Percentiles rank a stretch among this genome's conserved stretches.
Evolutionary conservation across 768 basidiomycete genomes (phyloP).

Genomic region (Suillus alpinus): DNA sequence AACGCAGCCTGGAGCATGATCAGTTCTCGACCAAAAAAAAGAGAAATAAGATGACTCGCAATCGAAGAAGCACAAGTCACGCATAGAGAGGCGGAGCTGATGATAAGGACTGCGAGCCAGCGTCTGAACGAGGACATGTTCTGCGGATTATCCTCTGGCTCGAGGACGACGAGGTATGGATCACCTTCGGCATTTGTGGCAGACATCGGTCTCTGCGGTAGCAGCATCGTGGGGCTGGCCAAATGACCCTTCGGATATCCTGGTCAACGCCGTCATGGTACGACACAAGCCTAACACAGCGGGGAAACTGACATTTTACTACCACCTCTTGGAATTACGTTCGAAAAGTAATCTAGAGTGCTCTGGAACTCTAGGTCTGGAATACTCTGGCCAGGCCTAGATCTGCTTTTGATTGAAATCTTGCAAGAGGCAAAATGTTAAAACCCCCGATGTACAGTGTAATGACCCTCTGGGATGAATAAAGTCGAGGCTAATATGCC

Average conservation of each 20-base stretch:
- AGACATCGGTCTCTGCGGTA: constrained; percentile 2
- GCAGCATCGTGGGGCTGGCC: constrained; percentile 9
- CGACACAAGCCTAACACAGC: neutral
- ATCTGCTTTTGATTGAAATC: too few species aligned
- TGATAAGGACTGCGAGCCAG: constrained; percentile 47
- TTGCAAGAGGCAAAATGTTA: too few species aligned
- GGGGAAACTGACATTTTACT: too few species aligned
- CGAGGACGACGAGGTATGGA: constrained; percentile 34
- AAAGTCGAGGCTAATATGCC: too few species aligned
- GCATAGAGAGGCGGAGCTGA: constrained; percentile 46
- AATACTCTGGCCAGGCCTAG: too few species aligned
- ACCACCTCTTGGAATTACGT: too few species aligned
- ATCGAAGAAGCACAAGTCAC: constrained; percentile 57
- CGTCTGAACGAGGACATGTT: constrained; percentile 38
- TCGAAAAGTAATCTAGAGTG: too few species aligned
- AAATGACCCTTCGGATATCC: constrained; percentile 4
- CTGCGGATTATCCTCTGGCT: constrained; percentile 42
- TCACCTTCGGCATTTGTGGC: constrained; percentile 5
- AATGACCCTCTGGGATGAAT: too few species aligned
- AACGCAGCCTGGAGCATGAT: constrained; percentile 46
- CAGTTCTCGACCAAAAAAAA: neutral
- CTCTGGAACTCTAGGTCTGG: too few species aligned
- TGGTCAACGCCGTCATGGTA: constrained; percentile 7
- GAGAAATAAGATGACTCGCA: constrained; percentile 32
- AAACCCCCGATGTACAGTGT: too few species aligned